phyloP scores from a whole-genome alignment of 148 eudicot genomes.

The Salicornia ramosissima region DNA sequence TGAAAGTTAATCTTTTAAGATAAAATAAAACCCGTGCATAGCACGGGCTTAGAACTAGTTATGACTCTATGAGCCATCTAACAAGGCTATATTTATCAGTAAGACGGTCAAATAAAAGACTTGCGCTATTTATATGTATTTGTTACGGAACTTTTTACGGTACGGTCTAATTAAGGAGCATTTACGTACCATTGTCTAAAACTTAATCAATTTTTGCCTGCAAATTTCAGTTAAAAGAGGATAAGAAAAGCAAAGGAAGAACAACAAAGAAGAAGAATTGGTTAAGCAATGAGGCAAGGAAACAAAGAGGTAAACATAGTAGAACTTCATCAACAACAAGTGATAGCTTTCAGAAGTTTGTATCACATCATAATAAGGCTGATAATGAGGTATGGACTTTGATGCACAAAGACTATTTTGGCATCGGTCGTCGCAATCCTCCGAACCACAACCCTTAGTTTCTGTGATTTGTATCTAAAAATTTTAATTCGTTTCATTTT shows the following conservation, averaged over 20 bases:
- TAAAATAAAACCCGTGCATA: too few relatives aligned
- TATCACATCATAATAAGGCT: slow-evolving; percentile 18
- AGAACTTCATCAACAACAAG: not conserved
- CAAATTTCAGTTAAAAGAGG: not conserved
- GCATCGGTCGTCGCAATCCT: slow-evolving; percentile 24
- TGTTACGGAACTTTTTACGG: too few relatives aligned
- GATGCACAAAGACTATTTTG: slow-evolving; percentile 28
- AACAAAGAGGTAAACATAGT: not conserved
- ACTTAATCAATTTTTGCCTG: not conserved
- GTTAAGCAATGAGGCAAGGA: not conserved
- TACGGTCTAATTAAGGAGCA: too few relatives aligned
- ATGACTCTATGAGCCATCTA: too few relatives aligned
- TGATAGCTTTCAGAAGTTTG: slow-evolving; percentile 13
- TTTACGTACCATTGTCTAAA: too few relatives aligned
- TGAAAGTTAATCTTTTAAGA: too few relatives aligned
- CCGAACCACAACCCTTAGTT: slow-evolving; percentile 28
- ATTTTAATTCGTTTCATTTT: too few relatives aligned
- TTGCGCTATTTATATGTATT: too few relatives aligned
- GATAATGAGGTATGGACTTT: slow-evolving; percentile 30
- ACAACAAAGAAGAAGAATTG: slow-evolving; percentile 7
- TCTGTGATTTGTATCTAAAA: not conserved
- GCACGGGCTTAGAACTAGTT: too few relatives aligned
- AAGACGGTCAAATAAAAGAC: not conserved
- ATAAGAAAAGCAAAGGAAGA: not conserved
- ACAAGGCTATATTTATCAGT: too few relatives aligned